Evolutionary conservation across 2,329 filamentous ascomycete genomes (phyloP).

Genomic region (Simplicillium sp.): DNA sequence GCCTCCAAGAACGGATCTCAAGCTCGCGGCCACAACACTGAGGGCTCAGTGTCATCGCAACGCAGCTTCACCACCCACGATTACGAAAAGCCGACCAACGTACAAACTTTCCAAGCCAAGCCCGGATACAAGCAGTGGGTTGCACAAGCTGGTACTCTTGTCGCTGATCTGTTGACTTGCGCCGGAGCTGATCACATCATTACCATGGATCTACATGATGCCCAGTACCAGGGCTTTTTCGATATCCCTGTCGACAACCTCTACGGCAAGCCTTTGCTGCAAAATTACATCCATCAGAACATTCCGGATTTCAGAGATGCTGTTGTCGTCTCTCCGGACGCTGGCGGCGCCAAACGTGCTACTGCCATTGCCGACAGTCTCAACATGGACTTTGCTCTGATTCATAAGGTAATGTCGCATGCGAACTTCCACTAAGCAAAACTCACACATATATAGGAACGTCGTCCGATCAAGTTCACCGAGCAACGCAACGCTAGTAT

Average conservation of each 20-base stretch:
- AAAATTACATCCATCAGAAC: constrained; percentile 65
- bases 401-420: constrained; percentile 65
- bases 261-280: constrained; percentile 70
- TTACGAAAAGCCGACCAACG: constrained; percentile 47
- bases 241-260: constrained; percentile 98
- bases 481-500: constrained; percentile 88
- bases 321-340: constrained; percentile 92
- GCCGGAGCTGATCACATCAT: constrained; percentile 95
- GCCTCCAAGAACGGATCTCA: constrained; percentile 20
- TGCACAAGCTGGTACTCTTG: constrained; percentile 87
- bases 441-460: constrained; percentile 50
- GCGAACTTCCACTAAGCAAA: constrained; percentile 12
- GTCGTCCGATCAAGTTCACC: constrained; percentile 76
- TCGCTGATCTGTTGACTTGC: constrained; percentile 89
- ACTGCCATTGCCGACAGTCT: constrained; percentile 90
- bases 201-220: constrained; percentile 94
- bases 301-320: constrained; percentile 78
- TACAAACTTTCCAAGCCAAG: constrained; percentile 61
- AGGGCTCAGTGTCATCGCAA: constrained; percentile 29
- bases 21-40: constrained; percentile 25
- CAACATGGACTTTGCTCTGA: constrained; percentile 91
- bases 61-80: constrained; percentile 55
- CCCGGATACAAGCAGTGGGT: constrained; percentile 98
- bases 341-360: constrained; percentile 90
- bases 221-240: constrained; percentile 97